Conservation (phyloP, 805 yeast species). For the Zygoascus flipseniorum region DNA sequence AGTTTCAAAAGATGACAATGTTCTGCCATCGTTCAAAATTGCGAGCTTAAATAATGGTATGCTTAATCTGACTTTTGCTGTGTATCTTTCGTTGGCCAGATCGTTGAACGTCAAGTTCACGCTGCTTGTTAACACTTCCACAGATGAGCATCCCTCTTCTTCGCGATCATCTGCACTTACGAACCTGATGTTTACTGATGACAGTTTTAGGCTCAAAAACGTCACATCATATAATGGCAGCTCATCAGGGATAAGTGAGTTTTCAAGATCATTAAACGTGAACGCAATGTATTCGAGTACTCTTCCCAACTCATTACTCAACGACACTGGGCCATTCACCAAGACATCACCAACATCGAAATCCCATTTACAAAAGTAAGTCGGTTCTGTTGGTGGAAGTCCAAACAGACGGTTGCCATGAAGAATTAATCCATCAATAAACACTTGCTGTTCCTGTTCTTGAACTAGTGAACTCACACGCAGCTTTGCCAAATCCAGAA, state of each 20-base stretch:
- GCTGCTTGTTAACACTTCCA: constrained; percentile 22
- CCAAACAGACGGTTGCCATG: constrained; percentile 95
- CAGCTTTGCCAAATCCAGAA: constrained; percentile 11
- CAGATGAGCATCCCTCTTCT: constrained; percentile 24
- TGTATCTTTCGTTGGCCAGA: constrained; percentile 57
- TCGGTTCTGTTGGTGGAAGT: constrained; percentile 77
- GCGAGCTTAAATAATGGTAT: constrained; percentile 40
- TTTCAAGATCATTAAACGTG: constrained; percentile 69
- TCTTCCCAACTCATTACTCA: constrained; percentile 26
- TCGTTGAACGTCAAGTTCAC: constrained; percentile 48
- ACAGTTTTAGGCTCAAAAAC: constrained; percentile 48
- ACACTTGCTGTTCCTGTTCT: constrained; percentile 31
- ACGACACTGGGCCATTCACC: constrained; percentile 42
- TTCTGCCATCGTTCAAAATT: constrained; percentile 17
- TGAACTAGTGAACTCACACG: background rate
- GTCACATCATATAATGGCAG: constrained; percentile 63
- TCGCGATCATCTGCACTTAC: background rate
- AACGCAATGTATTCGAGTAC: constrained; percentile 44
- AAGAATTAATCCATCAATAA: constrained; percentile 50
- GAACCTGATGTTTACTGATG: constrained; percentile 38
- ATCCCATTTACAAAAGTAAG: constrained; percentile 88
- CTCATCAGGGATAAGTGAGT: constrained; percentile 50
- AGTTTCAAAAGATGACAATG: constrained; percentile 42
- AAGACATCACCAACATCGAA: constrained; percentile 54
- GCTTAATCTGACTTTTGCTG: constrained; percentile 42